Percentiles rank a stretch among this genome's conserved stretches.
phyloP scores from a whole-genome alignment of 345 rosid genomes.

The Rhizophora apiculata region DNA sequence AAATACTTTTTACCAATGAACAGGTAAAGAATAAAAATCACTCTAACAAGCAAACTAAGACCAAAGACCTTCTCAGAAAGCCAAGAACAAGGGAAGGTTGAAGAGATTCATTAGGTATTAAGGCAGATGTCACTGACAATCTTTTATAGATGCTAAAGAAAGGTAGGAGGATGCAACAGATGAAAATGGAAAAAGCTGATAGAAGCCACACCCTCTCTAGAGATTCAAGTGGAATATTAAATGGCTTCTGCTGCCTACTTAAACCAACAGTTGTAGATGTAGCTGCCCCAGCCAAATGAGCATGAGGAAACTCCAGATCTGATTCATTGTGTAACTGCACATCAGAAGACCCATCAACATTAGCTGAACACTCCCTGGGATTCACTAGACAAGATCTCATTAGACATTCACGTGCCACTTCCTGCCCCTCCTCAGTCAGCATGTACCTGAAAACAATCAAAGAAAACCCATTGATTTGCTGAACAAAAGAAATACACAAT shows the following conservation, averaged over 20 bases:
- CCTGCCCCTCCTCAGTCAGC: conserved; percentile 79
- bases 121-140: too few relatives aligned
- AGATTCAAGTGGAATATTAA: conserved; percentile 45
- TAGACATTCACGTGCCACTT: conserved; percentile 68
- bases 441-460: conserved; percentile 52
- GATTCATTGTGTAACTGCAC: conserved; percentile 19
- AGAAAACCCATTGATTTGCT: background rate
- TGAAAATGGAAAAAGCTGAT: background rate
- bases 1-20: background rate
- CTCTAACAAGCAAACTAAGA: background rate
- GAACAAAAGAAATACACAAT: too few relatives aligned
- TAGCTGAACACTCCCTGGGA: conserved; percentile 34
- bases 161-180: background rate
- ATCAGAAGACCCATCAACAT: conserved; percentile 32
- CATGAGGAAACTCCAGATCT: conserved; percentile 24
- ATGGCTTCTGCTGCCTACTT: conserved; percentile 33
- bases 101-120: background rate
- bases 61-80: background rate
- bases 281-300: conserved; percentile 31
- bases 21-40: background rate
- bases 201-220: conserved; percentile 47
- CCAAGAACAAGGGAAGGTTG: background rate
- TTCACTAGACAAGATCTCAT: conserved; percentile 58
- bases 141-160: background rate
- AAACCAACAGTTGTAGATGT: conserved; percentile 19